These are phyloP conservation scores for Kwoniella shandongensis DNA, from an alignment of 768 basidiomycete genomes.

Conservation along the genomic window DNA sequence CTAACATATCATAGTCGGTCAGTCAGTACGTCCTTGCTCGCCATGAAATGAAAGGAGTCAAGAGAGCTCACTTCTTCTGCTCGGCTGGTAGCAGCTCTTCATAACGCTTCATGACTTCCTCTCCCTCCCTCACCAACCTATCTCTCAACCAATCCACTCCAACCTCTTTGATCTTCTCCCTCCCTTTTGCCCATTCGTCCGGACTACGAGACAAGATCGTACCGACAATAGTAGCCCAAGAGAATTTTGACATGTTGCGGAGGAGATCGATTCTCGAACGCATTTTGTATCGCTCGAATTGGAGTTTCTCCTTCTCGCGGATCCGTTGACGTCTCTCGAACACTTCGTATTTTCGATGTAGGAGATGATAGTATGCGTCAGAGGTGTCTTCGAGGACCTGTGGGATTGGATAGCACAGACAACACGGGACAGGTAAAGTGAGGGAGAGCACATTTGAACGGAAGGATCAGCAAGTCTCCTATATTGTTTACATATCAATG, in stretches of 20 bases:
- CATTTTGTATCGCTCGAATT: constrained; percentile 87
- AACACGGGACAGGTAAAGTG: not conserved
- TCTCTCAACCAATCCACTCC: constrained; percentile 39
- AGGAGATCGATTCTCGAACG: constrained; percentile 85
- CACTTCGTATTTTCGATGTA: constrained; percentile 81
- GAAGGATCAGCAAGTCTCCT: not conserved
- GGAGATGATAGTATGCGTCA: constrained; percentile 74
- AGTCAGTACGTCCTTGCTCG: no score
- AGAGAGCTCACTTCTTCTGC: constrained; percentile 36
- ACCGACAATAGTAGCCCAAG: constrained; percentile 34
- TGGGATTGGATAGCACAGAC: not conserved
- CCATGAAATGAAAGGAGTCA: not conserved
- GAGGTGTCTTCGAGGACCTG: constrained; percentile 69
- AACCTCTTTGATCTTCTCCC: constrained; percentile 27
- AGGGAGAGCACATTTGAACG: not conserved
- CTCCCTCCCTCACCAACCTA: constrained; percentile 34
- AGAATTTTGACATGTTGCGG: constrained; percentile 59
- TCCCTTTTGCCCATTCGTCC: constrained; percentile 27
- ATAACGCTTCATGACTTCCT: constrained; percentile 39
- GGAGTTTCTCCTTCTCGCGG: constrained; percentile 86
- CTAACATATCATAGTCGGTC: no score
- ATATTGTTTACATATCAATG: no score
- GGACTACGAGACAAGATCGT: constrained; percentile 25
- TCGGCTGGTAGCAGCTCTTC: constrained; percentile 45
- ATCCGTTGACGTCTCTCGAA: constrained; percentile 81